Evolutionary conservation across 177 flowering plant species (phyloP).

Genomic region (Vitis hybrid): DNA sequence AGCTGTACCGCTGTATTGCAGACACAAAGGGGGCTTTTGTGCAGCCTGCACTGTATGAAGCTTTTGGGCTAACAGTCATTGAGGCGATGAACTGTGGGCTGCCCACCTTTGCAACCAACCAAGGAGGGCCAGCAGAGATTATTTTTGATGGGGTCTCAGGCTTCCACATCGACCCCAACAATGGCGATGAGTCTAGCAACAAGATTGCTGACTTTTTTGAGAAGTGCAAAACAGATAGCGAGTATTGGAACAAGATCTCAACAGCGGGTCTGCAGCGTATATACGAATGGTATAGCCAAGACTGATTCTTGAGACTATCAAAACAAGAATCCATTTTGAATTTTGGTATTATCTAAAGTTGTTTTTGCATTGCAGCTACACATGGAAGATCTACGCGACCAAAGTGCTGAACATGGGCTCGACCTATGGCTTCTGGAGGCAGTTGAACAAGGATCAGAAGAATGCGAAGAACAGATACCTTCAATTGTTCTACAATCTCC

Average conservation of each 20-base stretch:
- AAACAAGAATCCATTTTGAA: not conserved
- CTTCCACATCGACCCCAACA: constrained; percentile 71
- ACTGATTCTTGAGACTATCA: not conserved
- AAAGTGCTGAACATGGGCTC: constrained; percentile 86
- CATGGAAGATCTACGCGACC: constrained; percentile 94
- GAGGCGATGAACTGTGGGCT: constrained; percentile 92
- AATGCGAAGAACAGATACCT: constrained; percentile 73
- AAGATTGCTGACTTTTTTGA: constrained; percentile 80
- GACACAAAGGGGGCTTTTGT: constrained; percentile 86
- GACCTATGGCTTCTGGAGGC: constrained; percentile 75
- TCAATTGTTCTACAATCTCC: constrained; percentile 74
- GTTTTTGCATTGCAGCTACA: constrained; percentile 58
- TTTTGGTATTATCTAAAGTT: not conserved
- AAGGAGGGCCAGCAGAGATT: constrained; percentile 94
- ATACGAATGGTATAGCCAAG: constrained; percentile 54
- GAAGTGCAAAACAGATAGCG: constrained; percentile 58
- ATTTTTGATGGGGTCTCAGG: constrained; percentile 82
- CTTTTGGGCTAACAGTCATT: constrained; percentile 85
- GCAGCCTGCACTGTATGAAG: constrained; percentile 86
- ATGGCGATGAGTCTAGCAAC: constrained; percentile 68
- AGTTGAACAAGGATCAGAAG: constrained; percentile 69
- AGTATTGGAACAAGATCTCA: constrained; percentile 61
- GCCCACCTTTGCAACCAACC: constrained; percentile 80
- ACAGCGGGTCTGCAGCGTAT: constrained; percentile 65
- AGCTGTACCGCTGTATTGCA: constrained; percentile 76